Base-by-base conservation (phyloP, 805 yeast genomes). In the Starmerella geochares region DNA sequence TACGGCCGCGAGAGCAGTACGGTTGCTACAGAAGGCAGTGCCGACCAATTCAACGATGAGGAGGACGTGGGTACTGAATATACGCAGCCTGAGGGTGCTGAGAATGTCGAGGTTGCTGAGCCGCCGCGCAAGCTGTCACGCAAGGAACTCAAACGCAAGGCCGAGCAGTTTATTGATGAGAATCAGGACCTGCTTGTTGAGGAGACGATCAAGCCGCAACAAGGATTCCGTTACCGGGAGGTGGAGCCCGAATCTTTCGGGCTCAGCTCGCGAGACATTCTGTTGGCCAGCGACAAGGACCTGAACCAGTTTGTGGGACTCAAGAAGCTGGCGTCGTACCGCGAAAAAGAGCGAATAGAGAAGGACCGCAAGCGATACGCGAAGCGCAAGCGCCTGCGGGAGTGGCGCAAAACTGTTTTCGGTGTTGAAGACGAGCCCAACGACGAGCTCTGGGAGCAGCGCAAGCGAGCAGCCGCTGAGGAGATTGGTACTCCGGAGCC, bases 191-290 rank as follows among this genome's bases (percentile, higher is more conserved):
- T 77, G 33, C 70, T 86, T 32, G 60, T 80, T 23, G 90, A 83
- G 27, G 86, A 83, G 59, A 78, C 61, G 2, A 47, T 54, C 14
- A 49, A 71, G 8, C 65, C 66, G 38, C 73, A 65, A 4, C 72
- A 71, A 2, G 74, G 74, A 14, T 90, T 92, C 74, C 80, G 79
- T 59, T 92, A 92, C 64, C 77, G 96, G 60, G 95, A 87, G 59
- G 97, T 92, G 3, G 87, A 95, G 1, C 96, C 98, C 8, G 97
- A 92, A 61, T 70, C 87, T 9, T 92, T 77, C 68, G 97, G 97
- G 11, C 72, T 92, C 44, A 73, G 84, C 0, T 76, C 92, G 0
- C 74, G 92, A 54, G 98, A 92, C 60, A 92, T 92, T 43, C 71
- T 92, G 48, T 69, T 86, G 51, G 98, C 98, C 13, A 90, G 85